Evolutionary conservation across 495 filamentous ascomycete species (phyloP).

Genomic region (Xylaria longipes): DNA sequence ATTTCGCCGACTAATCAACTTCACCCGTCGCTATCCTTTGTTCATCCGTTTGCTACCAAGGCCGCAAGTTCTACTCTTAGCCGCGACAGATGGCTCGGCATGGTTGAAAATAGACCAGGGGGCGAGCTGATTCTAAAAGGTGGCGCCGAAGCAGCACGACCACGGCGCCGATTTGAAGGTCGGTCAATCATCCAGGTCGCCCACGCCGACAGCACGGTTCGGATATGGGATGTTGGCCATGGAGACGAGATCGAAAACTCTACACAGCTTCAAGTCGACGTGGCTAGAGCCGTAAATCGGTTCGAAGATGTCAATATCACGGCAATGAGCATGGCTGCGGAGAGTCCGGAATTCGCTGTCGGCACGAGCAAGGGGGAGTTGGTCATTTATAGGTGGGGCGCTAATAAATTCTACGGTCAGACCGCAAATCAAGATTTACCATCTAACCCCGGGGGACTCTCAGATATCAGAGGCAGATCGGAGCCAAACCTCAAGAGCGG

Average conservation of each 20-base stretch:
- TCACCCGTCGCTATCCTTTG: conserved; percentile 79
- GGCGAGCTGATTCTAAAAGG: conserved; percentile 78
- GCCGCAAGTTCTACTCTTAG: conserved; percentile 71
- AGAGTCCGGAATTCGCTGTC: conserved; percentile 81
- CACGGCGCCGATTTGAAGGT: conserved; percentile 75
- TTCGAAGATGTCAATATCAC: conserved; percentile 79
- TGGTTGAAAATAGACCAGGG: conserved; percentile 74
- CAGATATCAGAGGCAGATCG: conserved; percentile 72
- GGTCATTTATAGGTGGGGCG: conserved; percentile 85
- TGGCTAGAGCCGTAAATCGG: conserved; percentile 80
- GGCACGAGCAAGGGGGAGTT: conserved; percentile 84
- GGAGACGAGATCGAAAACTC: conserved; percentile 92
- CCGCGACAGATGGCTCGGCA: conserved; percentile 84
- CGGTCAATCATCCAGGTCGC: conserved; percentile 82
- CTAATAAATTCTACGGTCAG: conserved; percentile 67
- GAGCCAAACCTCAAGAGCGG: conserved; percentile 86
- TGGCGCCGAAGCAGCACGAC: conserved; percentile 70
- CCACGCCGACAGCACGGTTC: conserved; percentile 85
- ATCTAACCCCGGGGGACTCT: conserved; percentile 66
- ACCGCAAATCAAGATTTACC: conserved; percentile 51
- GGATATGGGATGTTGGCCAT: conserved; percentile 89
- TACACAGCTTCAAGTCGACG: conserved; percentile 79
- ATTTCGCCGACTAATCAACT: conserved; percentile 91
- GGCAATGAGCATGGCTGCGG: conserved; percentile 74
- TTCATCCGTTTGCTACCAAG: conserved; percentile 85